Base-by-base conservation (phyloP, 2,329 filamentous ascomycete species). In the Venturia carpophila region DNA sequence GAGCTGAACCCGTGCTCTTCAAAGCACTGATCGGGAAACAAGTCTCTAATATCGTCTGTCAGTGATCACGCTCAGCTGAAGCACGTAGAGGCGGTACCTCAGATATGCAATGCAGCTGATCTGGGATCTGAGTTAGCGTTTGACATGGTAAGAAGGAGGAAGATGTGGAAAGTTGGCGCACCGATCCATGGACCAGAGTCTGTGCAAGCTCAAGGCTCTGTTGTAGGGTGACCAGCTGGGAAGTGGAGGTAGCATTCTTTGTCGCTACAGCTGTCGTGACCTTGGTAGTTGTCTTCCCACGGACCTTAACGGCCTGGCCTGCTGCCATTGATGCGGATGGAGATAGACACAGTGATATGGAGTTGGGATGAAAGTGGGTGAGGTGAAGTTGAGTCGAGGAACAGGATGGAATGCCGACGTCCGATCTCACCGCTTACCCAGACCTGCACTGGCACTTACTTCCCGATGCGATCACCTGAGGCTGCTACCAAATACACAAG, bases 201-300 rank as follows among this genome's bases (percentile, higher is more conserved):
- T 80, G 79, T 17, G 80, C 74, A 49, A 81, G 70, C 64, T 79
- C 78, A 47, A 77, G 71, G 66, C 79, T 82, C 67, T 81, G 79
- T 63, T 75, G 73, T 65, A 78, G 76, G 60, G 71, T 75, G 15
- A 74, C 52, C 24, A 58, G 30, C 52, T 58, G 52, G 15, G 52
- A 9, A 13, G 52, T 58, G 37, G 52, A 66, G 2, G 55, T 19
- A 39, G 67, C 65, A 68, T 67, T 34, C 55, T 68, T 65, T n/a
- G 65, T 68, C 34, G 69, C 69, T 70, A 71, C 73, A 7, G 30
- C 65, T 24, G 56, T 47, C 62, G 45, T 52, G 58, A n/a, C 24
- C 34, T 64, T 64, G 34, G 63, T 64, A 5, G 24, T 64, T 24
- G 63, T 49, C 41, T 64, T 62, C 27, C 24, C 34, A 19, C 60